Conservation (phyloP, 768 basidiomycete species). For the Suillus subalutaceus region DNA sequence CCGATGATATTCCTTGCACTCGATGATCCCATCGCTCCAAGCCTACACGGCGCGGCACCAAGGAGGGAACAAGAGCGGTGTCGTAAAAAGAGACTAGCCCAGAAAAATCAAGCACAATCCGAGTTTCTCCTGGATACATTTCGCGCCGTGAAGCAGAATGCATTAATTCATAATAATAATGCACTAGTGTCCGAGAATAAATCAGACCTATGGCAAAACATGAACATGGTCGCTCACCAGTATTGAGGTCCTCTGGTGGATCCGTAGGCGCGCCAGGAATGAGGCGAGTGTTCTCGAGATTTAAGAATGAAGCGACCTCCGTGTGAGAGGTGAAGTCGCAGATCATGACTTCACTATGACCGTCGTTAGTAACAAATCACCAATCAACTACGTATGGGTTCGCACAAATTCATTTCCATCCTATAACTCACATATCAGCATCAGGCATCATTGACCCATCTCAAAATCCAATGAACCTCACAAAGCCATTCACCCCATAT, state of each 20-base stretch:
- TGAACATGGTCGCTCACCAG: constrained; percentile 4
- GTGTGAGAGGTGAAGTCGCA: constrained; percentile 48
- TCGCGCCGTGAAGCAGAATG: constrained; percentile 26
- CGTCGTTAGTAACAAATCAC: background rate
- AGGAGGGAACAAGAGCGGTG: constrained; percentile 23
- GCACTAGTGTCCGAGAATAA: background rate
- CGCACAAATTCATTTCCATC: constrained; percentile 55
- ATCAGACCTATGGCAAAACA: background rate
- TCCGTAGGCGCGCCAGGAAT: accelerated
- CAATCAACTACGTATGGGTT: background rate
- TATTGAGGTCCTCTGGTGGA: background rate
- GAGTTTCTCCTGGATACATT: constrained; percentile 28
- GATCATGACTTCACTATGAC: constrained; percentile 47
- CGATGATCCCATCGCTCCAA: constrained; percentile 29
- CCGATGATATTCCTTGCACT: constrained; percentile 14
- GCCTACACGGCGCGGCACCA: constrained; percentile 15
- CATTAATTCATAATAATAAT: constrained; percentile 13
- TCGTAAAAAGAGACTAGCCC: constrained; percentile 32
- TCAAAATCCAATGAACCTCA: constrained; percentile 22
- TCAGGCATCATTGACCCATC: background rate
- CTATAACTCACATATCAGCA: constrained; percentile 22
- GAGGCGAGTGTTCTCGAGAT: constrained; percentile 24
- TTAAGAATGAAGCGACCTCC: constrained; percentile 40
- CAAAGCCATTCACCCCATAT: constrained; percentile 37
- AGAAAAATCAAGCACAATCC: constrained; percentile 24